Percentiles rank a stretch among this genome's conserved stretches.
Evolutionary conservation across 2,329 filamentous ascomycete genomes (phyloP).

Genomic region (Xylariales sp.): DNA sequence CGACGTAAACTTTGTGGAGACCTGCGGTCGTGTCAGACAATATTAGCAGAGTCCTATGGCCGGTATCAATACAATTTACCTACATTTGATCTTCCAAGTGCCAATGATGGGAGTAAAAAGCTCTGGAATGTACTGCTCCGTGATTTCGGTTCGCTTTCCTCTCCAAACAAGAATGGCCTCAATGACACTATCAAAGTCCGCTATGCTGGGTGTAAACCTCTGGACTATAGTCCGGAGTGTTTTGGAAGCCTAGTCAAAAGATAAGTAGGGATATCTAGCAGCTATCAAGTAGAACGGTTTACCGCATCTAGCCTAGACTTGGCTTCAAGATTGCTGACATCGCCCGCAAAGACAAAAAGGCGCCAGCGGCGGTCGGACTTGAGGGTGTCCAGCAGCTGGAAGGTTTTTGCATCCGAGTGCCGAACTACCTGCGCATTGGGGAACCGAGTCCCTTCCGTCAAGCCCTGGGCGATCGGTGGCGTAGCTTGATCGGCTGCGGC

Average conservation of each 20-base stretch:
- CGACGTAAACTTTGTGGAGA: slow-evolving; percentile 54
- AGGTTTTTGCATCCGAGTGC: slow-evolving; percentile 52
- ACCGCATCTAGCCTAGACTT: slow-evolving; percentile 20
- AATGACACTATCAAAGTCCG: slow-evolving; percentile 50
- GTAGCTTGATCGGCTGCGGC: slow-evolving; percentile 23
- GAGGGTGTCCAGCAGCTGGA: slow-evolving; percentile 48
- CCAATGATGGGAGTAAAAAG: slow-evolving; percentile 54
- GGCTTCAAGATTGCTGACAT: slow-evolving; percentile 33
- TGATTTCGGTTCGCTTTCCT: slow-evolving; percentile 40
- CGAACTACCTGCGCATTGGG: slow-evolving; percentile 55
- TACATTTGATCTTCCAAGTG: slow-evolving; percentile 50
- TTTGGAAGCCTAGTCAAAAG: slow-evolving; percentile 13
- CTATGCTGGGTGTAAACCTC: slow-evolving; percentile 34
- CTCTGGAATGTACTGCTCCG: slow-evolving; percentile 48
- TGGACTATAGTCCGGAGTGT: slow-evolving; percentile 19
- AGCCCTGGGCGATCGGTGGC: slow-evolving; percentile 33
- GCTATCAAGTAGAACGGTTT: slow-evolving; percentile 5
- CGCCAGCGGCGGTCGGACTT: slow-evolving; percentile 39
- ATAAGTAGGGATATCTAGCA: slow-evolving; percentile 3
- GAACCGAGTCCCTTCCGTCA: slow-evolving; percentile 51
- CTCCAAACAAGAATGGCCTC: slow-evolving; percentile 51
- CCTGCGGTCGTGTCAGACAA: slow-evolving; percentile 30
- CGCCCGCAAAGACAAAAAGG: slow-evolving; percentile 51
- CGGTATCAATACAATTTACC: slow-evolving; percentile 8
- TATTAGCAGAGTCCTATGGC: background rate